A percentile compares a stretch with the other conserved stretches of the same genome.
These are phyloP conservation scores for Tubosaeta sp. DNA, from an alignment of 768 basidiomycete genomes.

Conservation along the genomic window DNA sequence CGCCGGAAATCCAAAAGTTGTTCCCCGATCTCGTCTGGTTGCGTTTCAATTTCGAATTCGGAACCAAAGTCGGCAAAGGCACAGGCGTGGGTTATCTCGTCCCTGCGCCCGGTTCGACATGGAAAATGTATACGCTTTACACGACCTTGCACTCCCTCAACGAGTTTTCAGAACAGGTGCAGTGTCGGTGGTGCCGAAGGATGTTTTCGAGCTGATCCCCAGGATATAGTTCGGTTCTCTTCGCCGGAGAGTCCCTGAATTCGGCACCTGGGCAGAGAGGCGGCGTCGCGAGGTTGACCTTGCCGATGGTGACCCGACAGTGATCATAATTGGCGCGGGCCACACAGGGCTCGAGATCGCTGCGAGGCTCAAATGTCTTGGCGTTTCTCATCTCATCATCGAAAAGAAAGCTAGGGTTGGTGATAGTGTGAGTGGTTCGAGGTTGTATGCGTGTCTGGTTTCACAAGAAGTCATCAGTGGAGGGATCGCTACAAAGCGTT, in stretches of 20 bases:
- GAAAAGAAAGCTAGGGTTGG: constrained; percentile 52
- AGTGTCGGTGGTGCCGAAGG: neutral
- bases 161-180: constrained; percentile 47
- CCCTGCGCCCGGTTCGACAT: constrained; percentile 37
- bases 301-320: constrained; percentile 46
- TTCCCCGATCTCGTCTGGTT: constrained; percentile 59
- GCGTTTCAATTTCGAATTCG: constrained; percentile 53
- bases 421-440: constrained; percentile 32
- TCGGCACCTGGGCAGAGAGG: constrained; percentile 52
- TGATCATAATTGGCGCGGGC: constrained; percentile 61
- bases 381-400: constrained; percentile 51
- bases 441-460: neutral
- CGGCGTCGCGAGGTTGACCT: constrained; percentile 44
- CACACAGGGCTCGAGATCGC: constrained; percentile 66
- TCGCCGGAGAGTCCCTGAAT: constrained; percentile 40
- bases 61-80: constrained; percentile 43
- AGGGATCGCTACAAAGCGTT: constrained; percentile 55
- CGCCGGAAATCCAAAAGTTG: constrained; percentile 33
- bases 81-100: constrained; percentile 55
- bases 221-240: constrained; percentile 33
- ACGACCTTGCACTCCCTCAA: constrained; percentile 60
- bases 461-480: constrained; percentile 33
- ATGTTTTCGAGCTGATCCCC: neutral
- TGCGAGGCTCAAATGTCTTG: constrained; percentile 58
- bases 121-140: constrained; percentile 59